Conservation (phyloP, 2,329 filamentous ascomycete species). For the Thermochaetoides dissita region DNA sequence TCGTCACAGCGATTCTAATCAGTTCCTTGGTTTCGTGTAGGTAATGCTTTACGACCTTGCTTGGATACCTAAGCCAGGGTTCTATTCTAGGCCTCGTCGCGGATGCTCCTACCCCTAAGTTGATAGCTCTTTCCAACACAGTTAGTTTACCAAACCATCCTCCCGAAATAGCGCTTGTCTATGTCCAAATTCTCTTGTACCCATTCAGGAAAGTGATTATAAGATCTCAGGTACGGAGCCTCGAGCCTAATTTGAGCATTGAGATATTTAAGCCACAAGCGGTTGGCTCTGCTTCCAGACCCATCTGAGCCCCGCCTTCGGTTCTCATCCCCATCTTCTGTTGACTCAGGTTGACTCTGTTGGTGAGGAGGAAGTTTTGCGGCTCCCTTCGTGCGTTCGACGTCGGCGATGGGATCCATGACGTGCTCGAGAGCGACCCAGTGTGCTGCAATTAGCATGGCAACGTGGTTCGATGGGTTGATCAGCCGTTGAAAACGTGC, state of each 20-base stretch:
- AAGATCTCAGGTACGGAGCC: constrained; percentile 25
- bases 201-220: constrained; percentile 42
- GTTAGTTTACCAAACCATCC: constrained; percentile 10
- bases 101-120: too few species aligned
- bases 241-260: constrained; percentile 27
- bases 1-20: too few species aligned
- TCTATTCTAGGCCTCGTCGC: too few species aligned
- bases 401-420: constrained; percentile 34
- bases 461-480: constrained; percentile 31
- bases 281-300: too few species aligned
- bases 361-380: constrained; percentile 8
- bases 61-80: too few species aligned
- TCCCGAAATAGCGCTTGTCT: constrained; percentile 34
- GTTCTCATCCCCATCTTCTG: too few species aligned
- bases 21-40: too few species aligned
- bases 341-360: too few species aligned
- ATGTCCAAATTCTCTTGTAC: constrained; percentile 35
- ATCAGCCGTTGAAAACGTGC: constrained; percentile 34
- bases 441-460: constrained; percentile 35
- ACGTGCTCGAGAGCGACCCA: constrained; percentile 42
- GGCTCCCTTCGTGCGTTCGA: constrained; percentile 21
- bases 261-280: constrained; percentile 33
- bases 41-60: too few species aligned
- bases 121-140: too few species aligned
- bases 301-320: too few species aligned